phyloP scores from a whole-genome alignment of 352 stramenopile species.

The Phytophthora pluvialis region DNA sequence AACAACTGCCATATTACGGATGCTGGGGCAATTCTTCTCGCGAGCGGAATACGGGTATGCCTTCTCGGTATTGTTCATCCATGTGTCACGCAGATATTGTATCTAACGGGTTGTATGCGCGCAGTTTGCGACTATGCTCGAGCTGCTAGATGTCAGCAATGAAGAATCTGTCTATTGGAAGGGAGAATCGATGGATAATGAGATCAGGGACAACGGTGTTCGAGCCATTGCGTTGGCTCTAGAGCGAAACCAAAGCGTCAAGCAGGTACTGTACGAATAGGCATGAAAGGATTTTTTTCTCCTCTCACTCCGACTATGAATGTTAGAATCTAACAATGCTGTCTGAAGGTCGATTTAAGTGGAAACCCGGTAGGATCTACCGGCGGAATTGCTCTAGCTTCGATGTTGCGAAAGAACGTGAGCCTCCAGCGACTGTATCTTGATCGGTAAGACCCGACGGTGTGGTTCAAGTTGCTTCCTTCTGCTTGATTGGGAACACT shows the following conservation, averaged over 20 bases:
- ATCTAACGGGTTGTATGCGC: not conserved
- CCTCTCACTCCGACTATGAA: not conserved
- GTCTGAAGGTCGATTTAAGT: conserved; percentile 35
- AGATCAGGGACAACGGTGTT: conserved; percentile 32
- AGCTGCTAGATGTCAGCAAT: conserved; percentile 51
- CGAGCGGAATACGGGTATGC: conserved; percentile 43
- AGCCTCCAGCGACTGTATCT: conserved; percentile 39
- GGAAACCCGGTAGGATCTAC: conserved; percentile 37
- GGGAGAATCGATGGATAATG: conserved; percentile 40
- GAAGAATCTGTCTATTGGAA: conserved; percentile 24
- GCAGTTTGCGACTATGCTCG: conserved; percentile 22
- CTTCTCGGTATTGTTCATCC: not conserved
- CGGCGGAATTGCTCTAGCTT: conserved; percentile 35
- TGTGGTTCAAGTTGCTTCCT: not conserved
- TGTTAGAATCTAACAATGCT: not conserved
- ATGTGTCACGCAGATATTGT: not conserved
- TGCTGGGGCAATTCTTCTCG: conserved; percentile 50
- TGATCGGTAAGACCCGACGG: conserved; percentile 24
- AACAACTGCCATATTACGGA: conserved; percentile 54
- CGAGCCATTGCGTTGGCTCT: conserved; percentile 41
- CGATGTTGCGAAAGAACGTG: conserved; percentile 41
- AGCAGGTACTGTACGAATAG: conserved; percentile 5
- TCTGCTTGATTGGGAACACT: not conserved
- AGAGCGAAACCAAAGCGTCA: conserved; percentile 39
- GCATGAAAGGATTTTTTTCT: not conserved